Evolutionary conservation across 2,329 filamentous ascomycete species (phyloP).

Genomic region (Ceratocystiopsis sp.): DNA sequence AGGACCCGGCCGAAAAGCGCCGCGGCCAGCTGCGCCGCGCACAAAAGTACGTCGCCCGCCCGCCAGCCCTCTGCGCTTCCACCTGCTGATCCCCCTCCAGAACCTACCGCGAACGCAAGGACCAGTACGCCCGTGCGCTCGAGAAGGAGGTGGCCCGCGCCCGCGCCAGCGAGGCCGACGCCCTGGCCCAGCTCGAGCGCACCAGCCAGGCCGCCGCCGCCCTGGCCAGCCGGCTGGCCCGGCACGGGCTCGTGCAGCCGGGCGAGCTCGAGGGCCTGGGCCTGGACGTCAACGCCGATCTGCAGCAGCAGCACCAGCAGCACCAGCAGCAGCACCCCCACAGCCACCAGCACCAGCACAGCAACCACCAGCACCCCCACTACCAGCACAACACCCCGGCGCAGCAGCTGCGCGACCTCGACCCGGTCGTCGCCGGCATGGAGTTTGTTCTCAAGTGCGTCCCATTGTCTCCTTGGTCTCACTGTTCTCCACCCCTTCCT

Average conservation of each 20-base stretch:
- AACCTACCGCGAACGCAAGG: slow-evolving; percentile 5
- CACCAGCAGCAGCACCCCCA: not conserved
- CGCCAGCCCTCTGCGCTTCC: not conserved
- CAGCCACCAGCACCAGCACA: not conserved
- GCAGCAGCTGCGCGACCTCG: slow-evolving; percentile 1
- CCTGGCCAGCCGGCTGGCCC: too few species aligned
- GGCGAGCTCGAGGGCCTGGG: too few species aligned
- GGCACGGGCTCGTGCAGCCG: too few species aligned
- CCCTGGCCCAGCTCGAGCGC: not conserved
- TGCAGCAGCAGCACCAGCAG: too few species aligned
- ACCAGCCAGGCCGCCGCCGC: too few species aligned
- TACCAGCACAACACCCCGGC: too few species aligned
- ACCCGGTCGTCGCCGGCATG: slow-evolving; percentile 5
- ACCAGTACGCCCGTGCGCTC: slow-evolving; percentile 5
- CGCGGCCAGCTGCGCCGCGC: slow-evolving; percentile 3
- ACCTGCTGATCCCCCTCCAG: not conserved
- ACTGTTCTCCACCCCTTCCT: not conserved
- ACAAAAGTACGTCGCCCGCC: slow-evolving; percentile 1
- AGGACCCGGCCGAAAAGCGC: slow-evolving; percentile 4
- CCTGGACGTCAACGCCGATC: not conserved
- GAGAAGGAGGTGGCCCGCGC: slow-evolving; percentile 3
- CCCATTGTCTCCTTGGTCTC: too few species aligned
- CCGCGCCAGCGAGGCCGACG: slow-evolving; percentile 2
- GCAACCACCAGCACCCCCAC: too few species aligned
- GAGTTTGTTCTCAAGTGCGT: slow-evolving; percentile 4